Base-by-base conservation (phyloP, 2,329 filamentous ascomycete genomes). In the Rhinocladiella similis region DNA sequence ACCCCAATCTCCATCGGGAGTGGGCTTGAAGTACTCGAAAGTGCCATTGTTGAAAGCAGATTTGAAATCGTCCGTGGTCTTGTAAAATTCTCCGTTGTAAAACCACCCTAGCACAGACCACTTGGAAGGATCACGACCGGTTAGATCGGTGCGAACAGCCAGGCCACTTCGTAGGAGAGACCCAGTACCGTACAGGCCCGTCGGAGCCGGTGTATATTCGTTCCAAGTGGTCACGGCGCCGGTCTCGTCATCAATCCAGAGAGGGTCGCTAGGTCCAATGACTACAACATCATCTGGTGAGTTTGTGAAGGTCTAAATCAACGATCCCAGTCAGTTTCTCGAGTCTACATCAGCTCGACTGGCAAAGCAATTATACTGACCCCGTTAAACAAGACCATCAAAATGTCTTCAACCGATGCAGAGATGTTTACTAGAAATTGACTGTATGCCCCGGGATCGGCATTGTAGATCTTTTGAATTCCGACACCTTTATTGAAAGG, bases 91-190 rank as follows among this genome's bases (percentile, higher is more conserved):
- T 47, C 76, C 75, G 54, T 81, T 77, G 63, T 82, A 83, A 12
- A 80, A 75, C 78, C 80, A 83, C 1, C 77, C 79, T 19, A 74
- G 69, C 0, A 82, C 64, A 10, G 66, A 70, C 82, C 82, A 84
- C 35, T 77, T 68, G 13, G 72, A 71, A 9, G 77, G 75, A 57
- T 84, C 77, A 7, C 78, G 73, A 0, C 80, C 78, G 0, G 78
- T 83, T 1, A 82, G 65, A 57, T 84, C 78, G 18, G 68, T 57
- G 38, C 67, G 67, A 46, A 73, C 66, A 56, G 66, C 70, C n/a
- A 58, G 41, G 13, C 54, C 50, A 16, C 19, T 42, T 10, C 35
- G 54, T 33, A 59, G 54, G 12, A 58, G 29, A n/a, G 51, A 49
- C 5, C 42, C 42, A 22, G 42, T 46, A 27, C 19, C 19, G 42